A percentile compares a stretch with the other conserved stretches of the same genome.
Evolutionary conservation across 176 grass and related monocot genomes (phyloP).

Genomic region (Tillandsia leiboldiana): DNA sequence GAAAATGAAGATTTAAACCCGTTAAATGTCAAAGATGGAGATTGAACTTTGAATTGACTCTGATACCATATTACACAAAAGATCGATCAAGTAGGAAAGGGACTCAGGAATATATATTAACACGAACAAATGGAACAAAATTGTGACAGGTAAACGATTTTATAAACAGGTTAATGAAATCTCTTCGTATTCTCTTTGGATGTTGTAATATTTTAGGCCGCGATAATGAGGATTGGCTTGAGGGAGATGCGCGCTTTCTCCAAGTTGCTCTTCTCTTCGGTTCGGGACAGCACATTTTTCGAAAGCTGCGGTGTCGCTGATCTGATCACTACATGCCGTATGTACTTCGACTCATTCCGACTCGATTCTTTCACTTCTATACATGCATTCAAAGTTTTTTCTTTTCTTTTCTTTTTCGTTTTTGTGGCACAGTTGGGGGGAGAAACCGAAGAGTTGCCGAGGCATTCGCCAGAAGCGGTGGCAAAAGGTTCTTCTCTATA

Average conservation of each 20-base stretch:
- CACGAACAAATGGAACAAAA: no score
- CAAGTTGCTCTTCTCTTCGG: constrained; percentile 78
- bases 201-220: constrained; percentile 44
- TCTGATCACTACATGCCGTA: constrained; percentile 90
- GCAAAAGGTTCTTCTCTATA: constrained; percentile 59
- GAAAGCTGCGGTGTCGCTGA: constrained; percentile 96
- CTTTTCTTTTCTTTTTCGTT: no score
- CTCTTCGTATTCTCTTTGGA: neutral
- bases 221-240: constrained; percentile 90
- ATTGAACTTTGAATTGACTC: no score
- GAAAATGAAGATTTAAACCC: no score
- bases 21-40: no score
- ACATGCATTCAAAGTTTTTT: no score
- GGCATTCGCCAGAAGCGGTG: constrained; percentile 80
- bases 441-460: constrained; percentile 91
- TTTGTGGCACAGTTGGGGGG: constrained; percentile 46
- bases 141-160: no score
- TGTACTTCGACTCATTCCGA: constrained; percentile 2
- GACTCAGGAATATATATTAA: no score
- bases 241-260: constrained; percentile 88
- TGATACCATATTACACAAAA: no score
- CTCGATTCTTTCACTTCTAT: no score
- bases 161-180: no score
- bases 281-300: constrained; percentile 91
- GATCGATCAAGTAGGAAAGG: no score